Evolutionary conservation across 2,329 filamentous ascomycete genomes (phyloP), one percentile per base, ranked within the genome.

Genomic region (Pseudogymnoascus destructans): DNA sequence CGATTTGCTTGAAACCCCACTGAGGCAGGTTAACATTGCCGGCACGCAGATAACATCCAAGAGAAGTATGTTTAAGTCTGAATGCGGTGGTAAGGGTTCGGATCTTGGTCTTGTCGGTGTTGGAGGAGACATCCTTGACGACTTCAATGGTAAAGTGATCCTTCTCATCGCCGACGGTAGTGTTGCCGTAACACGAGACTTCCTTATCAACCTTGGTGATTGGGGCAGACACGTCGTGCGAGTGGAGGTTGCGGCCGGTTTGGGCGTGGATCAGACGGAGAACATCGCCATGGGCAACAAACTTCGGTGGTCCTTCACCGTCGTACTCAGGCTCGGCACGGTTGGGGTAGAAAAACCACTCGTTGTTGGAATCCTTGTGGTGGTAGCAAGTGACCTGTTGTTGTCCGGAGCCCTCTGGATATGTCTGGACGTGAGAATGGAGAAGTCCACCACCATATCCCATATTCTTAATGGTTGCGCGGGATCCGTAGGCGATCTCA

Each of bases 1-100:
- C 93, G 64, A 98, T 97, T 74, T 98, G 93, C 77, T 97, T 96
- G 79, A 98, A 98, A 70, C 93, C 93, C 93, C 93, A 98, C 71
- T 97, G 93, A 57, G 93, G 93, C 63, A 98, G 79, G 73, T 97
- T 98, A 66, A 90, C 87, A 67, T 95, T 98, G 66, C 91, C 92
- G 60, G 93, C 95, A 63, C 91, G 86, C 56, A 98, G 82, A 70
- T 98, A 98, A 74, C 93, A 98, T 64, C 87, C 88, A 58, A 97
- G 78, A 58, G 83, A 78, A 40, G 81, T 77, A 70, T 98, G 90
- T 72, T 79, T 89, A 59, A 98, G 77, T 63, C 95, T 85, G 80
- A 98, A 96, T 9, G 88, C 82, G 5, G 92, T 95, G 6, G 93
- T 97, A 63, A 98, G 79, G 30, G 93, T 98, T 63, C 93, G 86